These are phyloP conservation scores for Ogataea pignaliae DNA, from an alignment of 805 yeast species.

Conservation along the genomic window DNA sequence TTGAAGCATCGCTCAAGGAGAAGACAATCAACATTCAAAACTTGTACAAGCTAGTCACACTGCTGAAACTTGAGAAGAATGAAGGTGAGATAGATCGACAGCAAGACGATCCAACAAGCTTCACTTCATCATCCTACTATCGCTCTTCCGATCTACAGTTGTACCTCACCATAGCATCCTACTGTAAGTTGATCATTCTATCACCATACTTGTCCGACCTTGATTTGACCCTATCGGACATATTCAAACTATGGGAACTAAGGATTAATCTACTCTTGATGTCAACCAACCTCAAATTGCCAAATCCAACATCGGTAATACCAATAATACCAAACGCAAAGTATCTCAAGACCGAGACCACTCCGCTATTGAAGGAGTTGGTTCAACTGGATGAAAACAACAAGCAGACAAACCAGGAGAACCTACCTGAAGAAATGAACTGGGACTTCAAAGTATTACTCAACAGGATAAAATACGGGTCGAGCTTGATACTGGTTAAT, in stretches of 20 bases:
- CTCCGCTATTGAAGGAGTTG: conserved; percentile 24
- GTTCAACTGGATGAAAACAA: conserved; percentile 12
- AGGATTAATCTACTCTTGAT: conserved; percentile 21
- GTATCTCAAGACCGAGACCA: conserved; percentile 25
- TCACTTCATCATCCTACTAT: too few relatives aligned
- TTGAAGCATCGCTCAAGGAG: conserved; percentile 9
- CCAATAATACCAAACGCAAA: conserved; percentile 26
- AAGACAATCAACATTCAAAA: conserved; percentile 5
- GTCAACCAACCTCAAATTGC: conserved; percentile 10
- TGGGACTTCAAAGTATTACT: conserved; percentile 29
- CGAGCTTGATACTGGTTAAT: conserved; percentile 38
- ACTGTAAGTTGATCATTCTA: conserved; percentile 24
- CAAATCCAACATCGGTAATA: conserved; percentile 12
- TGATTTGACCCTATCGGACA: conserved; percentile 25
- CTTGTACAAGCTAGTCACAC: conserved; percentile 4
- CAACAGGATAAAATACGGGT: conserved; percentile 38
- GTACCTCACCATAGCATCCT: conserved; percentile 23
- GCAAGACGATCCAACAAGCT: not conserved
- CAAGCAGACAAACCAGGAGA: conserved; percentile 5
- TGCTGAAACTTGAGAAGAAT: not conserved
- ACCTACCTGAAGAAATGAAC: conserved; percentile 15
- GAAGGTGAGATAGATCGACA: not conserved
- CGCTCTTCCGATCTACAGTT: conserved; percentile 1
- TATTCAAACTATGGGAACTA: conserved; percentile 41
- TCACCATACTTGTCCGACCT: conserved; percentile 18